Evolutionary conservation across 2,329 filamentous ascomycete genomes (phyloP).

Genomic region (Clonostachys chloroleuca): DNA sequence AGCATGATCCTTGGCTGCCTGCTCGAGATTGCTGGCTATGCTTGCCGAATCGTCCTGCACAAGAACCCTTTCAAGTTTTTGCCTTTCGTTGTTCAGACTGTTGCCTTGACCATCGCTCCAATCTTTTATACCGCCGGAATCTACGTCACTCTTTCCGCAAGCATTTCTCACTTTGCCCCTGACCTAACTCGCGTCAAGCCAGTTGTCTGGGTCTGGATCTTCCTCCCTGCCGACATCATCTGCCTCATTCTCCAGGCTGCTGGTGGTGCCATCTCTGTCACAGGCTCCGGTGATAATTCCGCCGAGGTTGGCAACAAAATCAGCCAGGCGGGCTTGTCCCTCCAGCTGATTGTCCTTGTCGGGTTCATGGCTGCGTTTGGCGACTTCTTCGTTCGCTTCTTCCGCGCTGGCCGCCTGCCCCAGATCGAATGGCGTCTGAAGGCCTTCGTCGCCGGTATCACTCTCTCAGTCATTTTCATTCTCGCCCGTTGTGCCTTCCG

Average conservation of each 20-base stretch:
- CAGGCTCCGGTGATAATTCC: slow-evolving; percentile 27
- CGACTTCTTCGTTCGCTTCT: slow-evolving; percentile 28
- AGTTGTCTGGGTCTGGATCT: slow-evolving; percentile 24
- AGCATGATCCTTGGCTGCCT: slow-evolving; percentile 49
- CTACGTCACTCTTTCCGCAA: slow-evolving; percentile 22
- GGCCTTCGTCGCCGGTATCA: slow-evolving; percentile 42
- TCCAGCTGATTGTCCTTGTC: slow-evolving; percentile 42
- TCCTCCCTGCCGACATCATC: slow-evolving; percentile 42
- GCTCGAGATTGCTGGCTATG: slow-evolving; percentile 57
- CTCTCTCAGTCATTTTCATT: slow-evolving; percentile 47
- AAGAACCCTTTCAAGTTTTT: slow-evolving; percentile 45
- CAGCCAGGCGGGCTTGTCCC: slow-evolving; percentile 41
- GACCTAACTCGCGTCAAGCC: slow-evolving; percentile 21
- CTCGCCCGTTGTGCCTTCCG: slow-evolving; percentile 54
- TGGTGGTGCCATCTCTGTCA: slow-evolving; percentile 38
- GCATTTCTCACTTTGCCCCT: slow-evolving; percentile 13
- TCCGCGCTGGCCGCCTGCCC: slow-evolving; percentile 11
- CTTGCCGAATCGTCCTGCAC: slow-evolving; percentile 46
- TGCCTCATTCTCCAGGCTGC: slow-evolving; percentile 45
- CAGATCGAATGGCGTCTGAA: slow-evolving; percentile 27
- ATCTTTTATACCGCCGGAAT: slow-evolving; percentile 19
- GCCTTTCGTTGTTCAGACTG: slow-evolving; percentile 62
- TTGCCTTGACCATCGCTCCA: slow-evolving; percentile 22
- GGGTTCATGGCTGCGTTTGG: slow-evolving; percentile 34
- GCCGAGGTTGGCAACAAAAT: slow-evolving; percentile 32